Conservation (phyloP, 768 basidiomycete genomes). For the Paxillus ammoniavirescens region DNA sequence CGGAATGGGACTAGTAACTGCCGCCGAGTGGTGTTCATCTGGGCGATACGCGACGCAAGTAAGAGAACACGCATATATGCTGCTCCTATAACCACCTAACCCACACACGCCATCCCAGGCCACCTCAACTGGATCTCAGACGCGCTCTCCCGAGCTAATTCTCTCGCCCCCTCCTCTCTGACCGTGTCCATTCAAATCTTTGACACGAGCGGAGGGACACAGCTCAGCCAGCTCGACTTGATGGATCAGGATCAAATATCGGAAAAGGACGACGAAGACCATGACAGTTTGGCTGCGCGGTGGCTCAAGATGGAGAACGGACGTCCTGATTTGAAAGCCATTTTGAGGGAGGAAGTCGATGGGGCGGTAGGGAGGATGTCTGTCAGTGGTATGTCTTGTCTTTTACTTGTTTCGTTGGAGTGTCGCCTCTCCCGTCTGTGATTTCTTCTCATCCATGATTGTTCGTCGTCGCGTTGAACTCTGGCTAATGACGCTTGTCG, state of each 20-base stretch:
- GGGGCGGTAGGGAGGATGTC: constrained; percentile 39
- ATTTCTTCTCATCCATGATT: too few relatives aligned
- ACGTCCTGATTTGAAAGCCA: constrained; percentile 39
- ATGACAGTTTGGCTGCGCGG: constrained; percentile 3
- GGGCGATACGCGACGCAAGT: constrained; percentile 50
- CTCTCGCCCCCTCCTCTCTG: constrained; percentile 28
- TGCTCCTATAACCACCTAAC: background rate
- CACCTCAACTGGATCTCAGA: constrained; percentile 49
- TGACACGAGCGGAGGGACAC: constrained; percentile 30
- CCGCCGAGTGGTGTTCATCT: constrained; percentile 48
- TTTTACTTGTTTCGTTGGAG: too few relatives aligned
- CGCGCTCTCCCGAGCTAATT: constrained; percentile 32
- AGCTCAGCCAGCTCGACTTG: constrained; percentile 10
- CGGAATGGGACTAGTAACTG: constrained; percentile 18
- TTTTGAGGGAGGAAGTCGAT: constrained; percentile 39
- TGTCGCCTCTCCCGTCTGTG: background rate
- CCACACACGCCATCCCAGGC: constrained; percentile 10
- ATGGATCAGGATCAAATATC: constrained; percentile 18
- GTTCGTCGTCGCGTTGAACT: too few relatives aligned
- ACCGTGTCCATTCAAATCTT: constrained; percentile 40
- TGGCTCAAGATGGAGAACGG: constrained; percentile 33
- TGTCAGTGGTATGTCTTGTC: constrained; percentile 39
- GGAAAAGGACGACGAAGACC: constrained; percentile 3
- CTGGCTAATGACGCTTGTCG: background rate
- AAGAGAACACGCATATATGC: constrained; percentile 4